phyloP scores from a whole-genome alignment of 208 protist species.

The Trypanosoma cruzi region DNA sequence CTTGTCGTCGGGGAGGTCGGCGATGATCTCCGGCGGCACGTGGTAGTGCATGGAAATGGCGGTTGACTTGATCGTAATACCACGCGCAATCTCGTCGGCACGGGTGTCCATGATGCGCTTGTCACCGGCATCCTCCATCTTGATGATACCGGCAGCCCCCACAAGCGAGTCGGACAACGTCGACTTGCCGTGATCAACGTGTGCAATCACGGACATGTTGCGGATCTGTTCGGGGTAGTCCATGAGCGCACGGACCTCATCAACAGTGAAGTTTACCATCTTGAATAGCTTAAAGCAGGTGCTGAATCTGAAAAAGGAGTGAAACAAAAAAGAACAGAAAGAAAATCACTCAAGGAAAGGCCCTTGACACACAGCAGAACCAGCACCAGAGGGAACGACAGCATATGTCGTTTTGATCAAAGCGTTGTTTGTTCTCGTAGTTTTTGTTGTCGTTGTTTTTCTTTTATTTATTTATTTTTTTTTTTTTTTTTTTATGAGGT shows the following conservation, averaged over 20 bases:
- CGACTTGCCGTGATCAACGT: constrained; percentile 81
- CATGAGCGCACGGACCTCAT: constrained; percentile 78
- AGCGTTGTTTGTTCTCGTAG: not conserved
- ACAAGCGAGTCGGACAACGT: constrained; percentile 98
- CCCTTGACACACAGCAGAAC: too few species aligned
- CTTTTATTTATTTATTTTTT: constrained; percentile 8
- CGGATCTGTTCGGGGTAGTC: constrained; percentile 70
- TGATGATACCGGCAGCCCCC: constrained; percentile 96
- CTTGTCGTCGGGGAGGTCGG: constrained; percentile 56
- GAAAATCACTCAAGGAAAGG: too few species aligned
- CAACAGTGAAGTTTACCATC: constrained; percentile 85
- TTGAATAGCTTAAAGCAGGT: constrained; percentile 22
- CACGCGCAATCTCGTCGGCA: constrained; percentile 94
- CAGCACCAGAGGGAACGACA: too few species aligned
- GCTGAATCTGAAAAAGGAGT: too few species aligned
- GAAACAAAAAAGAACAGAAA: too few species aligned
- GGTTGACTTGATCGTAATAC: constrained; percentile 99
- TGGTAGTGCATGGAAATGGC: constrained; percentile 99
- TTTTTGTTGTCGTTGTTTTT: not conserved
- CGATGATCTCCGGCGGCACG: constrained; percentile 76
- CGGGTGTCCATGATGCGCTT: constrained; percentile 77
- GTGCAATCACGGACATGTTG: constrained; percentile 84
- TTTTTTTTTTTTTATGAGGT: constrained; percentile 16
- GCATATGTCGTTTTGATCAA: not conserved
- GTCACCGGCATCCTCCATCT: constrained; percentile 75